phyloP scores from a whole-genome alignment of 1,284 basidiomycete species.

The Ustanciosporium gigantosporum region DNA sequence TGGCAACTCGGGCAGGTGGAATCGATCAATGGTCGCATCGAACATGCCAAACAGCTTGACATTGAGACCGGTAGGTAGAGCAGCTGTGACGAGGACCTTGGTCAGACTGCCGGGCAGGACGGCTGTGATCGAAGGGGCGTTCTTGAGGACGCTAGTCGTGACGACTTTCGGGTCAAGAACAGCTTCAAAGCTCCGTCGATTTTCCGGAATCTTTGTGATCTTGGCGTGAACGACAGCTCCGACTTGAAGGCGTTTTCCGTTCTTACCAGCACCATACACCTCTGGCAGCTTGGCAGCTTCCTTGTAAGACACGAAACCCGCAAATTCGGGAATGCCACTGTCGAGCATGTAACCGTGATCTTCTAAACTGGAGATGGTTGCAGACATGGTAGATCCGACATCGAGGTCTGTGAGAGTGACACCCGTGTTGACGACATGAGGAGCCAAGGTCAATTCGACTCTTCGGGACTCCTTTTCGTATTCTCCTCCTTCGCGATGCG shows the following conservation, averaged over 20 bases:
- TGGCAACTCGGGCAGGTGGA: constrained; percentile 69
- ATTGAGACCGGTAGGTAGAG: constrained; percentile 79
- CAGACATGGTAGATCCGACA: constrained; percentile 46
- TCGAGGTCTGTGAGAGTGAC: constrained; percentile 78
- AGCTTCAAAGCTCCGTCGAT: constrained; percentile 58
- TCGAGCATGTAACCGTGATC: constrained; percentile 94
- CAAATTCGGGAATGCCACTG: constrained; percentile 66
- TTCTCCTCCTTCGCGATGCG: constrained; percentile 58
- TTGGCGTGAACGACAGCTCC: constrained; percentile 59
- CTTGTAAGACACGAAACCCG: constrained; percentile 57
- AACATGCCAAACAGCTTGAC: constrained; percentile 92
- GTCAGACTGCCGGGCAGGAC: constrained; percentile 85
- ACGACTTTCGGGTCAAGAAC: constrained; percentile 51
- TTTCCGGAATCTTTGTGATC: constrained; percentile 57
- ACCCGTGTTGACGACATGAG: constrained; percentile 81
- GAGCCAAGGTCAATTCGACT: constrained; percentile 85
- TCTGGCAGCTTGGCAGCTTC: constrained; percentile 37
- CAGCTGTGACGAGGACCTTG: constrained; percentile 79
- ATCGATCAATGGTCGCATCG: constrained; percentile 83
- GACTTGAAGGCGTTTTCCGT: constrained; percentile 49
- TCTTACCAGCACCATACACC: constrained; percentile 31
- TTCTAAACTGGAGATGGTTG: constrained; percentile 72
- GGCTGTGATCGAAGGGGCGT: constrained; percentile 68
- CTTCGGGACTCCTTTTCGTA: constrained; percentile 53
- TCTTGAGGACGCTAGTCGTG: constrained; percentile 26